Conservation (phyloP, 768 basidiomycete species). For the Clavulina sp. region DNA sequence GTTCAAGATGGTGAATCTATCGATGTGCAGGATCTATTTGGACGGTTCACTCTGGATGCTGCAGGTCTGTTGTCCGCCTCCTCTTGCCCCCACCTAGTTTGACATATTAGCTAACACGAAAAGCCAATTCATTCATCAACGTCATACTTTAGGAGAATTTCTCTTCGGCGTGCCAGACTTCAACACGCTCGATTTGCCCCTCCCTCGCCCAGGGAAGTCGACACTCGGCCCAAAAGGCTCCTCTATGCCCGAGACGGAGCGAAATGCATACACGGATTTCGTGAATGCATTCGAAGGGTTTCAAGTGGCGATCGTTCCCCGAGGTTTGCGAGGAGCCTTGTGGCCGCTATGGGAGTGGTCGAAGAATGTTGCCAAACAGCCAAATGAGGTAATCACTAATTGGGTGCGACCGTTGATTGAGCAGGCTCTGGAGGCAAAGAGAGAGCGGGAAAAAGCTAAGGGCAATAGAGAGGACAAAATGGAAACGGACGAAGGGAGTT, state of each 20-base stretch:
- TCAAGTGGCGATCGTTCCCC: background rate
- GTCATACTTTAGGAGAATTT: too few species aligned
- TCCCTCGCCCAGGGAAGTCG: slow-evolving; percentile 1
- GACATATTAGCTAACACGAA: background rate
- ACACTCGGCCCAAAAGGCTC: background rate
- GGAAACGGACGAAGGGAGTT: background rate
- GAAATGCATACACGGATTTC: slow-evolving; percentile 4
- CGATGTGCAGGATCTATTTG: slow-evolving; percentile 11
- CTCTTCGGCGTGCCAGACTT: slow-evolving; percentile 5
- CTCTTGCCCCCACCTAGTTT: too few species aligned
- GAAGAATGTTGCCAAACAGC: background rate
- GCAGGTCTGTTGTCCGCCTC: too few species aligned
- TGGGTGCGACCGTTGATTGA: slow-evolving; percentile 4
- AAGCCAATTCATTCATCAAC: too few species aligned
- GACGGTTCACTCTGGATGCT: slow-evolving; percentile 10
- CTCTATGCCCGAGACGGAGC: background rate
- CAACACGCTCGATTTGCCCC: slow-evolving; percentile 7
- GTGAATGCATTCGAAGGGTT: slow-evolving; percentile 7
- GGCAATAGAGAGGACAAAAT: background rate
- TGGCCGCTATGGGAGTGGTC: slow-evolving; percentile 5
- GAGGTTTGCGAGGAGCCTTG: background rate
- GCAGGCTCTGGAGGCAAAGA: slow-evolving; percentile 2
- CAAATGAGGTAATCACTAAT: too few species aligned
- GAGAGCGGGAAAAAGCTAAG: too few species aligned
- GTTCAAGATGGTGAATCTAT: slow-evolving; percentile 13